Conservation (phyloP, 139 green algal genomes). For the Auxenochlorella pyrenoidosa region DNA sequence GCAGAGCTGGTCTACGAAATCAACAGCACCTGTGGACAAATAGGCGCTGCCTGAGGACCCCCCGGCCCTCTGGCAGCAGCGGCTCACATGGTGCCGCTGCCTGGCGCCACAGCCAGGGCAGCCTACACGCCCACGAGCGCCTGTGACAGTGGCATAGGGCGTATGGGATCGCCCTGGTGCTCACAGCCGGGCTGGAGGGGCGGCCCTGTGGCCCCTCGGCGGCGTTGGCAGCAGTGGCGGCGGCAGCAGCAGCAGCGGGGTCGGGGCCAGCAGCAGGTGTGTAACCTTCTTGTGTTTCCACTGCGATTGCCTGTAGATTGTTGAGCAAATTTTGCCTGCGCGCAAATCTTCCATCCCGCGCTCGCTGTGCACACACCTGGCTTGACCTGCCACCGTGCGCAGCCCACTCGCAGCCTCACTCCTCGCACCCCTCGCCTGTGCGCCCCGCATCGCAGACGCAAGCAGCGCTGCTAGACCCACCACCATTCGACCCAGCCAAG, state of each 20-base stretch:
- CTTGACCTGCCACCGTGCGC: no score
- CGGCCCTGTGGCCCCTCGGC: background rate
- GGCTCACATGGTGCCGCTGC: no score
- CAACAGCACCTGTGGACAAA: no score
- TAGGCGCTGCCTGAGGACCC: no score
- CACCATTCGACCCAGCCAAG: constrained; percentile 74
- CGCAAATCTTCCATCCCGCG: no score
- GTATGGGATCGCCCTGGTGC: background rate
- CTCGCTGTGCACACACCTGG: no score
- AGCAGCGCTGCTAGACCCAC: constrained; percentile 70
- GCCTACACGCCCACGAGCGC: background rate
- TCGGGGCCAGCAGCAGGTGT: background rate
- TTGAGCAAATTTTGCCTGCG: no score
- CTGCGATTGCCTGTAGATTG: no score
- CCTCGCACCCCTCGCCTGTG: background rate
- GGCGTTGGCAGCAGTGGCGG: background rate
- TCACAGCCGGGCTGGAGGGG: background rate
- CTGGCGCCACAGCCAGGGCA: background rate
- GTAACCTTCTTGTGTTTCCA: background rate
- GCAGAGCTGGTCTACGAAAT: no score
- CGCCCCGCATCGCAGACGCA: background rate
- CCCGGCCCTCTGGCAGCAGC: no score
- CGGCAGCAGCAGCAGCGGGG: background rate
- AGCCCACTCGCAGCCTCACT: background rate
- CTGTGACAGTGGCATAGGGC: background rate